Percentiles rank a stretch among this genome's conserved stretches.
Evolutionary conservation across 2,329 filamentous ascomycete genomes (phyloP).

Genomic region (Trichoderma sp.): DNA sequence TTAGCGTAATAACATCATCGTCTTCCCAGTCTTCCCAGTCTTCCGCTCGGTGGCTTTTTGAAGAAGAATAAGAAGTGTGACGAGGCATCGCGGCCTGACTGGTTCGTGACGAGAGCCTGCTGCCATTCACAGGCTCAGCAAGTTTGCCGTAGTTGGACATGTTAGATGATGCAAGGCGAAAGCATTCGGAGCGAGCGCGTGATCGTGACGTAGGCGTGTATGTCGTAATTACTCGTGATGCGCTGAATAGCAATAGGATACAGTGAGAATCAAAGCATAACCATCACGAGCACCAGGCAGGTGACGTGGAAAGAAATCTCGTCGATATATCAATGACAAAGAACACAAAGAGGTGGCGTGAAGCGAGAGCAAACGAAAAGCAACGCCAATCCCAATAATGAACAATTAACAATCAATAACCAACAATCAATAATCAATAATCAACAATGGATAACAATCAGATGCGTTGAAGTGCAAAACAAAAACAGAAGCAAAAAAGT

Average conservation of each 20-base stretch:
- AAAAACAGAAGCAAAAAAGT: background rate
- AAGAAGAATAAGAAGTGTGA: constrained; percentile 20
- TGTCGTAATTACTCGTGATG: background rate
- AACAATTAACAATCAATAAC: constrained; percentile 4
- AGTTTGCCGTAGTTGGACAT: constrained; percentile 20
- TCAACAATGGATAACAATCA: constrained; percentile 3
- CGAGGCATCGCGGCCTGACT: constrained; percentile 21
- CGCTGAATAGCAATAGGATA: background rate
- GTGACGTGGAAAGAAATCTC: background rate
- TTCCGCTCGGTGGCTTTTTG: constrained; percentile 30
- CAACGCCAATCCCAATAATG: constrained; percentile 3
- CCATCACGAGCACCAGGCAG: constrained; percentile 18
- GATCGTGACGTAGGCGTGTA: constrained; percentile 1
- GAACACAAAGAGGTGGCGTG: background rate
- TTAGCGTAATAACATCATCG: constrained; percentile 42
- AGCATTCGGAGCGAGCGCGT: background rate
- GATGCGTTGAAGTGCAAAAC: background rate
- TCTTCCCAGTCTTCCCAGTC: constrained; percentile 56
- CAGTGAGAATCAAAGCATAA: background rate
- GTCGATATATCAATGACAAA: background rate
- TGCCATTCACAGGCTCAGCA: constrained; percentile 15
- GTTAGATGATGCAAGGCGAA: constrained; percentile 13
- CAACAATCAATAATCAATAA: background rate
- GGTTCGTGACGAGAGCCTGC: background rate
- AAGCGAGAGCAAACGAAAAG: background rate